A percentile compares a stretch with the other conserved stretches of the same genome.
Conservation (phyloP, 2,329 filamentous ascomycete species). For the Xylaria sp. region DNA sequence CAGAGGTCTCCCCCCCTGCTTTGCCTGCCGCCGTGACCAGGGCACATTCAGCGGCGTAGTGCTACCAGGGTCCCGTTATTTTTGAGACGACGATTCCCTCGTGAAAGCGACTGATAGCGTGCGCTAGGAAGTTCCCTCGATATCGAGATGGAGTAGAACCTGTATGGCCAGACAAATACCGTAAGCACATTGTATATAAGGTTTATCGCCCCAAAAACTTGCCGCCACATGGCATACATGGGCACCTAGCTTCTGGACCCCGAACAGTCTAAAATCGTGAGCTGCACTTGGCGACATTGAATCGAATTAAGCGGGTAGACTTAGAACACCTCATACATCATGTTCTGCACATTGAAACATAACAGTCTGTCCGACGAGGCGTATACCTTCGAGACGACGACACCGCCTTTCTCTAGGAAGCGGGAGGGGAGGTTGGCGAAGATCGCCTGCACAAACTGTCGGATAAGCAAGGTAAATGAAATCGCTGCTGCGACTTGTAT, state of each 20-base stretch:
- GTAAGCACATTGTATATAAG: slow-evolving; percentile 33
- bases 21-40: slow-evolving; percentile 33
- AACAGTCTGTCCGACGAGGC: slow-evolving; percentile 35
- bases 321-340: slow-evolving; percentile 12
- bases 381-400: slow-evolving; percentile 38
- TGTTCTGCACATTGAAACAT: slow-evolving; percentile 39
- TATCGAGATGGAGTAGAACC: slow-evolving; percentile 19
- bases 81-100: slow-evolving; percentile 29
- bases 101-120: slow-evolving; percentile 21
- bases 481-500: neutral
- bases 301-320: neutral
- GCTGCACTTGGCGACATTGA: slow-evolving; percentile 18
- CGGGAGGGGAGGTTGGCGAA: slow-evolving; percentile 37
- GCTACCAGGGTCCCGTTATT: slow-evolving; percentile 21
- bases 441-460: slow-evolving; percentile 38
- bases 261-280: slow-evolving; percentile 29
- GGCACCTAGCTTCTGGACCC: slow-evolving; percentile 26
- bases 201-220: slow-evolving; percentile 24
- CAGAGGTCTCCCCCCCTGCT: slow-evolving; percentile 12
- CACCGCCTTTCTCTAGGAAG: slow-evolving; percentile 37
- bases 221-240: slow-evolving; percentile 32
- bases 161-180: slow-evolving; percentile 12
- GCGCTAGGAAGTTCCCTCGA: slow-evolving; percentile 8
- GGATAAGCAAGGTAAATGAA: slow-evolving; percentile 38
- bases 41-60: slow-evolving; percentile 9